A percentile compares a stretch with the other conserved stretches of the same genome.
phyloP scores from a whole-genome alignment of 352 stramenopile species.

The Globisporangium middletonii region DNA sequence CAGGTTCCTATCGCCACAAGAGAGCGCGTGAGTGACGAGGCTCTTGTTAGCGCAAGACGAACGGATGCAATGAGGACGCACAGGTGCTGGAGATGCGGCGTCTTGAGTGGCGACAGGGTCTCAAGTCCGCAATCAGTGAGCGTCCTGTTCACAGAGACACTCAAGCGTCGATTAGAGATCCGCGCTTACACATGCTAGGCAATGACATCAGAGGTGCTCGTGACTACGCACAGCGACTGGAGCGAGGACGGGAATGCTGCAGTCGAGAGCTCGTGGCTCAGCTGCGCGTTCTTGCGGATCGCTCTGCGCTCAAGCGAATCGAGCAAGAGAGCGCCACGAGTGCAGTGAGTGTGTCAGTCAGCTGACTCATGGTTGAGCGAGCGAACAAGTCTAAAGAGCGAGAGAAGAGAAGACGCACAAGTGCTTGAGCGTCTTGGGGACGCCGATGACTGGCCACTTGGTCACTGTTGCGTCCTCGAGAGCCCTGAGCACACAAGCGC shows the following conservation, averaged over 20 bases:
- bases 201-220: not conserved
- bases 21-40: not conserved
- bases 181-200: too few relatives aligned
- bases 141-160: not conserved
- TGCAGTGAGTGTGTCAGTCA: too few relatives aligned
- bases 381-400: too few relatives aligned
- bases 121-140: conserved; percentile 3
- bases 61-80: not conserved
- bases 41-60: not conserved
- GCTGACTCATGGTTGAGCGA: too few relatives aligned
- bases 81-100: conserved; percentile 4
- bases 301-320: not conserved
- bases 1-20: not conserved
- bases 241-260: not conserved
- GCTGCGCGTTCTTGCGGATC: conserved; percentile 1
- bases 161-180: not conserved
- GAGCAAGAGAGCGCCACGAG: too few relatives aligned
- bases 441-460: too few relatives aligned
- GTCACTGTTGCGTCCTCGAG: too few relatives aligned
- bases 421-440: too few relatives aligned
- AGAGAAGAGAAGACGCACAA: too few relatives aligned
- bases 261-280: not conserved
- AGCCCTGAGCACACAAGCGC: too few relatives aligned
- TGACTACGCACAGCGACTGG: conserved; percentile 1
- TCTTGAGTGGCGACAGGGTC: not conserved